Evolutionary conservation across 2,329 filamentous ascomycete genomes (phyloP), one percentile per base, ranked within the genome.

Genomic region (Aspergillus hortae): DNA sequence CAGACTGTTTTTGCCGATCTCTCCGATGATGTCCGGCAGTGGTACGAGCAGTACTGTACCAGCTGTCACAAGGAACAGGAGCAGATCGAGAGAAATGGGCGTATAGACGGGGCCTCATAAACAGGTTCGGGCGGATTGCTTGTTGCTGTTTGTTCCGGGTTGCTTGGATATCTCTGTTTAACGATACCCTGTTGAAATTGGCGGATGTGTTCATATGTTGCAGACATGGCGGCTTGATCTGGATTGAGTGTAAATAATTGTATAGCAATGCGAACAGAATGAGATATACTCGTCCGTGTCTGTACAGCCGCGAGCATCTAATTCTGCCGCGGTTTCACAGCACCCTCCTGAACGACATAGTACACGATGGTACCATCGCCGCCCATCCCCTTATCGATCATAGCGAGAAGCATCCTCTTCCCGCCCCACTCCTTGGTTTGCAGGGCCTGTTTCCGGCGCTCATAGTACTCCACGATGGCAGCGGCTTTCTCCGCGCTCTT

Each of bases 301-400:
- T 15, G 23, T 23, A 15, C 30, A 27, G 41, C 35, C 5, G 40
- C 38, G 32, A 35, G 21, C 38, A 12, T 41, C 54, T 57, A 85
- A 67, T 86, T 86, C 67, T 86, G 83, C 56, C 83, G 72, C 11
- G 83, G 83, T 69, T 86, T 86, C 25, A 86, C 81, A 48, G 82
- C 75, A 4, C 83, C 83, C 63, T 86, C 83, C 59, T 85, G 81
- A 45, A 85, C 75, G 56, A 86, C 77, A 63, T 87, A 87, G 65
- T 86, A 87, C 35, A 84, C 81, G 27, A 86, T 75, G 1, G 84
- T 86, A 40, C 83, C 83, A 64, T 86, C 83, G 6, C 75, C 75
- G 30, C 74, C 75, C 62, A 70, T 68, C 2, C 66, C 67, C 53
- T 69, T 67, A 61, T 84, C 77, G 47, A 82, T 71, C 57, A 83